These are phyloP conservation scores for Populus deltoides DNA, from an alignment of 345 rosid genomes.

Conservation along the genomic window DNA sequence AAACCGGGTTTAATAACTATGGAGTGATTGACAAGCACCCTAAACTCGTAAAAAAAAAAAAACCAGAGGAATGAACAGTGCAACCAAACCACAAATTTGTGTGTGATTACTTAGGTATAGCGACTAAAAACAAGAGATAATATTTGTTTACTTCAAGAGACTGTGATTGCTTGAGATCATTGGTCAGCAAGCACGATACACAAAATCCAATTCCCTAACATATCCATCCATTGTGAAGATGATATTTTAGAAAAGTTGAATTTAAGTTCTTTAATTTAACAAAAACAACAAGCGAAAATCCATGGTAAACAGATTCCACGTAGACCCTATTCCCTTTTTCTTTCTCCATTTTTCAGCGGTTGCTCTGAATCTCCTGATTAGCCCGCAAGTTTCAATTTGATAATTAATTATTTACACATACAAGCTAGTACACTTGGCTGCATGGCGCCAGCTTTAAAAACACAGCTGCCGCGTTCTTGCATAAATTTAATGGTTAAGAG, in stretches of 20 bases:
- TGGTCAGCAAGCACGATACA: neutral
- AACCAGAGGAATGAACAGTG: too few relatives aligned
- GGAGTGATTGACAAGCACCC: too few relatives aligned
- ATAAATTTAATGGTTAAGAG: neutral
- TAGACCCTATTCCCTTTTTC: too few relatives aligned
- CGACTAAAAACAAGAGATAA: neutral
- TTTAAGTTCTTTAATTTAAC: neutral
- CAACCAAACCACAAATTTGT: too few relatives aligned
- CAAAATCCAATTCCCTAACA: neutral
- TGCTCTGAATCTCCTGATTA: neutral
- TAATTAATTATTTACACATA: constrained; percentile 28
- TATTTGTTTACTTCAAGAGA: neutral
- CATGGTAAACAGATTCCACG: neutral
- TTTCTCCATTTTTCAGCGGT: too few relatives aligned
- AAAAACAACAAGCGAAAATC: neutral
- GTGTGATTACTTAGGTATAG: too few relatives aligned
- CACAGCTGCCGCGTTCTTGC: constrained; percentile 41
- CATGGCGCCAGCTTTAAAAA: constrained; percentile 46
- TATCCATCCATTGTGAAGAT: neutral
- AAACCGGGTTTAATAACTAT: too few relatives aligned
- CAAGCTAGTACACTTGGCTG: neutral
- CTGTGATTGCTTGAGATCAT: neutral
- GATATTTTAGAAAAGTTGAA: neutral
- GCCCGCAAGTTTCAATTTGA: neutral
- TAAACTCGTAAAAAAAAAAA: too few relatives aligned